phyloP scores from a whole-genome alignment of 1,139 yeast genomes.

The Hanseniaspora sp. region DNA sequence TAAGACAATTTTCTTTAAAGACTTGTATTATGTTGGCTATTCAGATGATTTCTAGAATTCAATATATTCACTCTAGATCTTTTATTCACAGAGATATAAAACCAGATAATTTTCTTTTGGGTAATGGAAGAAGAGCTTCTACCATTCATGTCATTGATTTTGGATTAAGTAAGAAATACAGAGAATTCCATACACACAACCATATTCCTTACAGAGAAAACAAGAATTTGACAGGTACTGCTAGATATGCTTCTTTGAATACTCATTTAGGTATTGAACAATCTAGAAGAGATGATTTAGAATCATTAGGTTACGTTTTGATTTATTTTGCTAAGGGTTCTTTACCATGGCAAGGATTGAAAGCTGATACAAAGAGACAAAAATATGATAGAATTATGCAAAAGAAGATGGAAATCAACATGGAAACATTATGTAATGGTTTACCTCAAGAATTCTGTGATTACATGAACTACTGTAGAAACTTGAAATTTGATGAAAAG shows the following conservation, averaged over 20 bases:
- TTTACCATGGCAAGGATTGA: conserved; percentile 96
- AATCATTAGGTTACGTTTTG: conserved; percentile 85
- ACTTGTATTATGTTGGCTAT: conserved; percentile 88
- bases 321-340: conserved; percentile 93
- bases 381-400: conserved; percentile 95
- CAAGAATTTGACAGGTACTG: conserved; percentile 93
- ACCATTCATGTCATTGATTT: conserved; percentile 95
- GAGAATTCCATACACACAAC: conserved; percentile 88
- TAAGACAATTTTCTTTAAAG: conserved; percentile 82
- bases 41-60: conserved; percentile 87
- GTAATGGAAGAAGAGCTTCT: conserved; percentile 81
- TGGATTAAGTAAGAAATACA: conserved; percentile 87
- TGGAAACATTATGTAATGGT: conserved; percentile 82
- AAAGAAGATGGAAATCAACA: conserved; percentile 85
- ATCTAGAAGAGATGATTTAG: conserved; percentile 91
- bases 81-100: conserved; percentile 76
- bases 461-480: conserved; percentile 78
- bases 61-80: conserved; percentile 88
- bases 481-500: conserved; percentile 86
- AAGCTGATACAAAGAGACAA: conserved; percentile 94
- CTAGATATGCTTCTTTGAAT: conserved; percentile 91
- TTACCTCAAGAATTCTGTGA: conserved; percentile 83
- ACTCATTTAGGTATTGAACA: conserved; percentile 97
- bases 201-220: conserved; percentile 95
- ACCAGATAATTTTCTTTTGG: conserved; percentile 66